Conservation (phyloP, 352 stramenopile genomes). For the Lagenidium giganteum region DNA sequence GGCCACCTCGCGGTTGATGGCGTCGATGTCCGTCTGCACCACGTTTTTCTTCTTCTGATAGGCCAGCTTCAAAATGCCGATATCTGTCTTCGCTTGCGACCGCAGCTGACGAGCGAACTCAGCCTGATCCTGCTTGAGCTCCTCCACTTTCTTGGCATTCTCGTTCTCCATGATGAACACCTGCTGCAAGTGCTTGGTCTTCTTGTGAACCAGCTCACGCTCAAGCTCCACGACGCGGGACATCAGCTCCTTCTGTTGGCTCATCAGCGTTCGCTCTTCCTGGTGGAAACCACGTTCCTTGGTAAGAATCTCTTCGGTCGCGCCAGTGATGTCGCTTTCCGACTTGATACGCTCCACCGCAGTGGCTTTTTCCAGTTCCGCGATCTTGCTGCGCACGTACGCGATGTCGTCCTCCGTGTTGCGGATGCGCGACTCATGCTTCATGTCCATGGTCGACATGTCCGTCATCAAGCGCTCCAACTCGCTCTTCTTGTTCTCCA, state of each 20-base stretch:
- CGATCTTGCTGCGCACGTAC: slow-evolving; percentile 42
- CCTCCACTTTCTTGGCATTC: slow-evolving; percentile 24
- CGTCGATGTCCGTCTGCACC: slow-evolving; percentile 21
- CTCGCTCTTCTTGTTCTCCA: slow-evolving; percentile 41
- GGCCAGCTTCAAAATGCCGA: slow-evolving; percentile 29
- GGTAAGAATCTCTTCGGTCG: slow-evolving; percentile 28
- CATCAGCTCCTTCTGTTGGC: slow-evolving; percentile 51
- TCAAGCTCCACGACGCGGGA: slow-evolving; percentile 53
- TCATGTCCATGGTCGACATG: slow-evolving; percentile 49
- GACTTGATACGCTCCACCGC: slow-evolving; percentile 20
- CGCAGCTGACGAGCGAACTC: slow-evolving; percentile 49
- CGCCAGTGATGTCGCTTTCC: slow-evolving; percentile 27
- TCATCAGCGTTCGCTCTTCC: slow-evolving; percentile 48
- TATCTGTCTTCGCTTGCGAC: slow-evolving; percentile 48
- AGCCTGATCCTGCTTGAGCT: slow-evolving; percentile 33
- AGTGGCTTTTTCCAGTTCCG: slow-evolving; percentile 36
- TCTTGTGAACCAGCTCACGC: slow-evolving; percentile 47
- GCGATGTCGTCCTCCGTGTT: slow-evolving; percentile 47
- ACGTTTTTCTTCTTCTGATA: slow-evolving; percentile 47
- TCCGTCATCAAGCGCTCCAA: slow-evolving; percentile 35
- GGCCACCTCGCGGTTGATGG: slow-evolving; percentile 19
- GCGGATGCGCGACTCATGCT: slow-evolving; percentile 46
- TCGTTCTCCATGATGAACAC: slow-evolving; percentile 44
- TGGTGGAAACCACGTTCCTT: slow-evolving; percentile 47
- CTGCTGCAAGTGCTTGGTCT: slow-evolving; percentile 50